A percentile compares a stretch with the other conserved stretches of the same genome.
phyloP scores from a whole-genome alignment of 345 rosid genomes.

The Xanthoceras sorbifolium region DNA sequence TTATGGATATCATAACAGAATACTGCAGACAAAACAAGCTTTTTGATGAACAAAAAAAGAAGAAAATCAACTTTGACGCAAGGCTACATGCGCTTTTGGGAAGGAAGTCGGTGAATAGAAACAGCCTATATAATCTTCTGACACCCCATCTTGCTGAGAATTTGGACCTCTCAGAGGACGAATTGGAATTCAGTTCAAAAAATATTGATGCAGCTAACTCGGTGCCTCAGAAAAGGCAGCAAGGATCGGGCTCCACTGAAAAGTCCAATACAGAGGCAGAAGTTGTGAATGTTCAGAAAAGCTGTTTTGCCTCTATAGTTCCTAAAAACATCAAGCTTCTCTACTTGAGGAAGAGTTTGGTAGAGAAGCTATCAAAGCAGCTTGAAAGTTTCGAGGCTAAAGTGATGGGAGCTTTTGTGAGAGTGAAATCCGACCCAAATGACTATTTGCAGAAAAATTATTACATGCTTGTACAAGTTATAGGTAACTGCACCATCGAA shows the following conservation, averaged over 20 bases:
- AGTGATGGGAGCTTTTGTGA: conserved; percentile 58
- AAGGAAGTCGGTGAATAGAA: conserved; percentile 40
- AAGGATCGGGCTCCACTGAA: neutral
- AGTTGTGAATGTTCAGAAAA: conserved; percentile 15
- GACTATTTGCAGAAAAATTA: conserved; percentile 43
- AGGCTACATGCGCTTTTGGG: conserved; percentile 41
- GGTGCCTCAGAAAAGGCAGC: conserved; percentile 21
- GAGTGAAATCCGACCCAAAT: conserved; percentile 45
- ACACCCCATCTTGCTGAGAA: conserved; percentile 43
- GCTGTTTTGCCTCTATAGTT: conserved; percentile 45
- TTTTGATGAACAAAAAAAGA: conserved; percentile 41
- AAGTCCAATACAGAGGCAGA: conserved; percentile 30
- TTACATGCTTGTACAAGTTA: conserved; percentile 50
- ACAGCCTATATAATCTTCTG: conserved; percentile 35
- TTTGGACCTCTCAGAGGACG: conserved; percentile 33
- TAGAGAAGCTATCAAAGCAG: conserved; percentile 47
- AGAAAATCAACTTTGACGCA: conserved; percentile 48
- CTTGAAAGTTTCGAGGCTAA: conserved; percentile 44
- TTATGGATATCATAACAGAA: conserved; percentile 27
- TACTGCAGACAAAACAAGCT: conserved; percentile 44
- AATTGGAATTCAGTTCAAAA: conserved; percentile 13
- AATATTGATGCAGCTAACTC: conserved; percentile 8
- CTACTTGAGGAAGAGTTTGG: conserved; percentile 50
- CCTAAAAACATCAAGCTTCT: conserved; percentile 49
- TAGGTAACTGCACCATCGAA: conserved; percentile 37